phyloP scores from a whole-genome alignment of 805 yeast genomes.

The Wickerhamiella occidentalis region DNA sequence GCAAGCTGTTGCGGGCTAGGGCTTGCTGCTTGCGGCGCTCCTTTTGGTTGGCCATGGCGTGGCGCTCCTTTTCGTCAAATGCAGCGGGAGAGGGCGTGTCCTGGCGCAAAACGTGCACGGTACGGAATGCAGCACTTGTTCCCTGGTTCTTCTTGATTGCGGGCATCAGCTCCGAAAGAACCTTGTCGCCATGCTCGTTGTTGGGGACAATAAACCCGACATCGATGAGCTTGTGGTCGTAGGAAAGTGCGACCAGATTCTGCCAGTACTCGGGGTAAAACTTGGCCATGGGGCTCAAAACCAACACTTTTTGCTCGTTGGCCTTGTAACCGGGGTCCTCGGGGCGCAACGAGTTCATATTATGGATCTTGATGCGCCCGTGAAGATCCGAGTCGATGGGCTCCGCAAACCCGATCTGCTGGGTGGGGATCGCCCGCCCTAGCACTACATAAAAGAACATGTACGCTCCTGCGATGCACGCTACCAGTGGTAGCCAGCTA shows the following conservation, averaged over 20 bases:
- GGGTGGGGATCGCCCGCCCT: constrained; percentile 14
- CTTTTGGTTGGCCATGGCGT: constrained; percentile 75
- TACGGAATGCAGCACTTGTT: constrained; percentile 51
- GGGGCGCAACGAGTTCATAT: constrained; percentile 65
- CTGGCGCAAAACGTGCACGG: constrained; percentile 81
- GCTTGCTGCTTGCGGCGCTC: constrained; percentile 88
- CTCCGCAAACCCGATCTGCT: constrained; percentile 20
- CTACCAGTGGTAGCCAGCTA: constrained; percentile 1
- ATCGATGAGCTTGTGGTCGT: constrained; percentile 76
- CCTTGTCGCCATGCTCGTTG: constrained; percentile 65
- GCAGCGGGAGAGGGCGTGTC: constrained; percentile 62
- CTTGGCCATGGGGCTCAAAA: constrained; percentile 81
- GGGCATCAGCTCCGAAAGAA: constrained; percentile 55
- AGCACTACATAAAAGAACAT: constrained; percentile 5
- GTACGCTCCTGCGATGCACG: constrained; percentile 6
- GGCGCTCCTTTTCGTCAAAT: constrained; percentile 79
- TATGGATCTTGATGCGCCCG: constrained; percentile 21
- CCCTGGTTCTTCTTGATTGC: constrained; percentile 66
- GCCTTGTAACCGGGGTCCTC: constrained; percentile 52
- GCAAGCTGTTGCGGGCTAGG: constrained; percentile 78
- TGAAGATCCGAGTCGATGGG: constrained; percentile 21
- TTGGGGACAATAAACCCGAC: constrained; percentile 89
- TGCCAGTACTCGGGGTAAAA: constrained; percentile 83
- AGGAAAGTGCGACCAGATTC: constrained; percentile 58
- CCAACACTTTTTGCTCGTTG: constrained; percentile 70